Evolutionary conservation across 192 early-diverging fungal genomes (phyloP), one percentile per base, ranked within the genome.

Genomic region (Pilobolus umbonatus): DNA sequence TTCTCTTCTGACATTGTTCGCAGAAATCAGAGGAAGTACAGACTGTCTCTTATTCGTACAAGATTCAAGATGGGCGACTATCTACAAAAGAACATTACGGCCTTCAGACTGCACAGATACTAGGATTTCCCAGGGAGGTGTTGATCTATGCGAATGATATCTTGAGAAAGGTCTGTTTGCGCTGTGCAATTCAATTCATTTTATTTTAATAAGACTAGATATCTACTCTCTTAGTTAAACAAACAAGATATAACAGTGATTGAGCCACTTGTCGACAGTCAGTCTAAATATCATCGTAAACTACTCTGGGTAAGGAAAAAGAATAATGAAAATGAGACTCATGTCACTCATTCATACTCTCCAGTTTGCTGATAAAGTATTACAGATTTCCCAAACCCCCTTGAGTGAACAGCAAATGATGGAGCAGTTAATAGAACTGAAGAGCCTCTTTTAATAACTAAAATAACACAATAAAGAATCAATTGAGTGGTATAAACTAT

Each of bases 11-110:
- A 7, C 2, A 0, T 30, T 65, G 19, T 1, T 26, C 64, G 61
- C 26, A 47, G 12, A 53, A 62, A 19, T 12, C 30, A 9, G 29
- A 54, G 5, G 45, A 64, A 19, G 30, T 22, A 34, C 15, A 59
- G 19, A 57, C 61, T 22, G 67, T 83, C 24, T 39, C 50, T 28
- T 84, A 65, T 61, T 65, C 66, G 25, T 84, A 84, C 43, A 63
- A 43, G 28, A 64, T 84, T 26, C 45, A 72, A 11, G 59, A 72
- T 36, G 81, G 81, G 7, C 67, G 60, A n/a, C 60, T 75, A 2
- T 59, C 64, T 34, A 69, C 75, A 4, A 55, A 61, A 22, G 73
- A 77, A 21, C 79, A 84, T 59, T 26, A 48, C 28, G 11, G 51
- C 22, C n/a, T 53, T 24, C 34, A 53, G 5, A 53, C 51, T 21